Percentiles rank a stretch among this genome's conserved stretches.
phyloP scores from a whole-genome alignment of 1,284 basidiomycete species.

The Cutaneotrichosporon sp. region DNA sequence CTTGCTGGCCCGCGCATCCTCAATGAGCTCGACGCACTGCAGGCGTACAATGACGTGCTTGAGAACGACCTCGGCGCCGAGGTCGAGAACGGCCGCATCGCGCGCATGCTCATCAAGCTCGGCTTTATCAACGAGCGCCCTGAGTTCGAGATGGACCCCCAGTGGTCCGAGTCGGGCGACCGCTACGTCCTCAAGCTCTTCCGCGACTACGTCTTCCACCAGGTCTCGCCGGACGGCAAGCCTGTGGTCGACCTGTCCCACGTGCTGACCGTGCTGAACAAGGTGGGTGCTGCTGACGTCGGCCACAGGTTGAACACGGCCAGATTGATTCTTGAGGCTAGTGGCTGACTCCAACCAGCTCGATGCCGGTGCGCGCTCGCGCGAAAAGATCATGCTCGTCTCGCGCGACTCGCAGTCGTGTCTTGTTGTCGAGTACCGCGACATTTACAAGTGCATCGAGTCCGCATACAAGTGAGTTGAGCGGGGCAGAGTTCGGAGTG shows the following conservation, averaged over 20 bases:
- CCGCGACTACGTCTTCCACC: conserved; percentile 97
- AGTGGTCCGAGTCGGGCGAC: conserved; percentile 98
- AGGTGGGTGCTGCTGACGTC: conserved; percentile 59
- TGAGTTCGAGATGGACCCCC: conserved; percentile 93
- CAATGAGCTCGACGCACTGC: conserved; percentile 79
- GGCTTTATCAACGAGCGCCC: conserved; percentile 98
- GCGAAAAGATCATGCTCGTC: conserved; percentile 93
- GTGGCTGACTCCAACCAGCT: conserved; percentile 16
- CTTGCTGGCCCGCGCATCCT: conserved; percentile 74
- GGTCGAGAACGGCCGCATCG: conserved; percentile 95
- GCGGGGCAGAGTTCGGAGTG: background rate
- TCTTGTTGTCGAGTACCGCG: conserved; percentile 91
- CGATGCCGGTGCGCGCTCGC: conserved; percentile 58
- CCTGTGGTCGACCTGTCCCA: conserved; percentile 89
- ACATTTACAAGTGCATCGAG: conserved; percentile 83
- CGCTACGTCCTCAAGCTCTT: conserved; percentile 98
- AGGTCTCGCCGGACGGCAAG: conserved; percentile 85
- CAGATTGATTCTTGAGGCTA: too few species aligned
- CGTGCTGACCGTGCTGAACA: conserved; percentile 87
- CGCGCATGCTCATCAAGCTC: conserved; percentile 88
- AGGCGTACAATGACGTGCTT: conserved; percentile 77
- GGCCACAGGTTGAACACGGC: background rate
- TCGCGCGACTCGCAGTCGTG: conserved; percentile 84
- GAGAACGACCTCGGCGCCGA: conserved; percentile 85
- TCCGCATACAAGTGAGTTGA: conserved; percentile 65